Percentiles rank a stretch among this genome's conserved stretches.
These are phyloP conservation scores for Pseudocercospora macadamiae DNA, from an alignment of 2,329 filamentous ascomycete genomes.

Conservation along the genomic window DNA sequence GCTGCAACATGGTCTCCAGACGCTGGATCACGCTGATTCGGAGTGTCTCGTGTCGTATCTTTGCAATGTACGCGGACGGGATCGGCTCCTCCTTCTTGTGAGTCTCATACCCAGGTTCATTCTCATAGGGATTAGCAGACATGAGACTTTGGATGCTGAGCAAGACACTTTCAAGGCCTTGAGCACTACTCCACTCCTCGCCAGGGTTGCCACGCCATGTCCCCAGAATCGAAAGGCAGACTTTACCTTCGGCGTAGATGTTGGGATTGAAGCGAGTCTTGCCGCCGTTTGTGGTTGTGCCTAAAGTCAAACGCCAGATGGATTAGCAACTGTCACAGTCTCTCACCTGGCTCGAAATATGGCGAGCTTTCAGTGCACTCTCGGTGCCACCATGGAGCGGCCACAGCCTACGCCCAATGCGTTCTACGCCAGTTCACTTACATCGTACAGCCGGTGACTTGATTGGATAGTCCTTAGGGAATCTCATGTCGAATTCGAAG, in stretches of 20 bases:
- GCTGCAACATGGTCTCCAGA: conserved; percentile 75
- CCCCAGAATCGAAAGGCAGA: conserved; percentile 76
- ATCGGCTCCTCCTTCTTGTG: conserved; percentile 33
- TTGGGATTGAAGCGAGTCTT: conserved; percentile 94
- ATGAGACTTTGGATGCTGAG: conserved; percentile 96
- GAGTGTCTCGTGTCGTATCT: conserved; percentile 91
- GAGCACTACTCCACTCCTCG: conserved; percentile 95
- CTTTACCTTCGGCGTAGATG: conserved; percentile 87
- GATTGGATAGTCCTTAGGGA: conserved; percentile 75
- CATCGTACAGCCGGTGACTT: conserved; percentile 64
- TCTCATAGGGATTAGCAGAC: conserved; percentile 73
- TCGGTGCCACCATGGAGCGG: no score
- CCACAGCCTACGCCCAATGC: no score
- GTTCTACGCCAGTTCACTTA: background rate
- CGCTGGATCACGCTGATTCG: conserved; percentile 84
- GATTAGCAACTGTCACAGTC: no score
- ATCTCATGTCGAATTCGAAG: conserved; percentile 70
- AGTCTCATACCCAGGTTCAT: conserved; percentile 87
- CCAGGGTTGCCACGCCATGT: conserved; percentile 91
- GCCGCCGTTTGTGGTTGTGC: conserved; percentile 83
- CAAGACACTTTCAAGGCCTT: conserved; percentile 90
- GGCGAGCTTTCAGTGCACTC: no score
- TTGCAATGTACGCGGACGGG: conserved; percentile 35
- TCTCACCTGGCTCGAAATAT: no score
- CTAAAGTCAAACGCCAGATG: background rate